These are phyloP conservation scores for Fusarium austroafricanum DNA, from an alignment of 2,329 filamentous ascomycete genomes.

Conservation along the genomic window DNA sequence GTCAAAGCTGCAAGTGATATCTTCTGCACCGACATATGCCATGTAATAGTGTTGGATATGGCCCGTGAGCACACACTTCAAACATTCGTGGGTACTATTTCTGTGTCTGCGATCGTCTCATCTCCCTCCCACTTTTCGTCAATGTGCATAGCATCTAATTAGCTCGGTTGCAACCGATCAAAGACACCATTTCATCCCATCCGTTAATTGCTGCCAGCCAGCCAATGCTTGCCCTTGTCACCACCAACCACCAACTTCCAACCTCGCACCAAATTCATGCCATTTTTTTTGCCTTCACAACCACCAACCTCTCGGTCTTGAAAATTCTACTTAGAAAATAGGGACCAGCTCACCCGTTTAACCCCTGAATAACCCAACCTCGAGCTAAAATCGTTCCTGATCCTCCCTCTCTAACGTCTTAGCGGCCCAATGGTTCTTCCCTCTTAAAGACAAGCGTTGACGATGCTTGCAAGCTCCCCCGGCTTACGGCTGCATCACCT, in stretches of 20 bases:
- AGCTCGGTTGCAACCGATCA: slow-evolving; percentile 44
- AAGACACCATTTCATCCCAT: slow-evolving; percentile 23
- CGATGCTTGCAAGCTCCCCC: slow-evolving; percentile 39
- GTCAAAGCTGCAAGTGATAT: neutral
- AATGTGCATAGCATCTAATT: slow-evolving; percentile 16
- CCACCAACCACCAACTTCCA: slow-evolving; percentile 26
- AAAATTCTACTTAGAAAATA: neutral
- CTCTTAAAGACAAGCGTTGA: slow-evolving; percentile 33
- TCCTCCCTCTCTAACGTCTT: slow-evolving; percentile 18
- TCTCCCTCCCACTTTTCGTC: slow-evolving; percentile 28
- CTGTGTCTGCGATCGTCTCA: slow-evolving; percentile 3
- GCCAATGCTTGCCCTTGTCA: slow-evolving; percentile 15
- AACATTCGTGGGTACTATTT: neutral
- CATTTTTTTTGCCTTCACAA: slow-evolving; percentile 4
- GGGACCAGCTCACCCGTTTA: neutral
- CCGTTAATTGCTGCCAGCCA: neutral
- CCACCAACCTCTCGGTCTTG: slow-evolving; percentile 26
- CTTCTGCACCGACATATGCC: neutral
- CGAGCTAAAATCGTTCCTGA: slow-evolving; percentile 38
- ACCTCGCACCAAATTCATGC: slow-evolving; percentile 16
- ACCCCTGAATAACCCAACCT: slow-evolving; percentile 32
- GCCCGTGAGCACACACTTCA: slow-evolving; percentile 16
- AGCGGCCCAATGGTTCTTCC: slow-evolving; percentile 42
- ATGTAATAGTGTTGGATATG: slow-evolving; percentile 1
- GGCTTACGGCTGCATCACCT: slow-evolving; percentile 40